Conservation (phyloP, 1,139 yeast genomes). For the Hansenula lynferdii region DNA sequence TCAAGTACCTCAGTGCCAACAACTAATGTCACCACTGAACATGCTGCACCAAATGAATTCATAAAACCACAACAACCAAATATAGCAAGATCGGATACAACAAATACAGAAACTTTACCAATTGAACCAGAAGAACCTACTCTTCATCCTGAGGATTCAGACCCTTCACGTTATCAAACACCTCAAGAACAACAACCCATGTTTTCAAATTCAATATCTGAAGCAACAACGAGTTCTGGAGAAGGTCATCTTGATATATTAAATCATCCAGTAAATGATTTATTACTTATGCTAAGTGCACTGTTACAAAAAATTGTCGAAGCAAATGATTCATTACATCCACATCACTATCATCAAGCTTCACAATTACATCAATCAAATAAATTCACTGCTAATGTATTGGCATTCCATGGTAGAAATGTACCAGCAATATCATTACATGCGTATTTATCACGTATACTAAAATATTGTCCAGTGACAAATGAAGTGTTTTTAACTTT, state of each 20-base stretch:
- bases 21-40: slow-evolving; percentile 41
- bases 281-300: slow-evolving; percentile 80
- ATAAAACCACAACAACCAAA: slow-evolving; percentile 8
- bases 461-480: slow-evolving; percentile 96
- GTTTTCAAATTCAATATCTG: not conserved
- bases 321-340: slow-evolving; percentile 84
- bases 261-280: slow-evolving; percentile 75
- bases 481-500: slow-evolving; percentile 91
- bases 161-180: not conserved
- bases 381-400: slow-evolving; percentile 64
- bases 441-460: slow-evolving; percentile 82
- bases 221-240: slow-evolving; percentile 3
- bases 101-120: not conserved
- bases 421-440: slow-evolving; percentile 91
- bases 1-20: slow-evolving; percentile 37
- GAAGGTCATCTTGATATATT: slow-evolving; percentile 66
- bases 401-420: slow-evolving; percentile 94
- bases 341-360: slow-evolving; percentile 55
- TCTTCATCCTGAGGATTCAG: not conserved
- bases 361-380: slow-evolving; percentile 35
- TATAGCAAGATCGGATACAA: not conserved
- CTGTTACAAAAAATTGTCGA: slow-evolving; percentile 81
- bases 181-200: not conserved
- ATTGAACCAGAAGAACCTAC: not conserved
- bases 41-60: slow-evolving; percentile 32